A percentile compares a stretch with the other conserved stretches of the same genome.
Conservation (phyloP, 2,329 filamentous ascomycete species). For the Ascocoryne sarcoides region DNA sequence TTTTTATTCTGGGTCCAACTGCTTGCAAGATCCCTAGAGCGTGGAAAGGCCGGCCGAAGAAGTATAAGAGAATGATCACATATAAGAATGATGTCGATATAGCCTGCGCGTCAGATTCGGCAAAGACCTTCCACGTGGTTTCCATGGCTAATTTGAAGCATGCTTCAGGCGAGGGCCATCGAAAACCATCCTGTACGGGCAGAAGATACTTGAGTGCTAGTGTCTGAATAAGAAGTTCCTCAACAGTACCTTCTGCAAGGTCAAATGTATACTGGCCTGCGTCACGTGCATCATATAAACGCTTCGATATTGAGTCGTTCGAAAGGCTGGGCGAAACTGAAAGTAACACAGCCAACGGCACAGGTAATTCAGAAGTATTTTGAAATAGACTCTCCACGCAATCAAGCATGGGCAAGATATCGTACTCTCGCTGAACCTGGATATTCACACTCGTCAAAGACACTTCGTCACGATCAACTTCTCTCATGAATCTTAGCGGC, state of each 20-base stretch:
- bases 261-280: background rate
- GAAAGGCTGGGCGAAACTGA: background rate
- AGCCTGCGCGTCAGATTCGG: background rate
- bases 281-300: background rate
- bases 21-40: background rate
- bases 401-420: background rate
- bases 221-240: background rate
- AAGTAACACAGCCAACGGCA: background rate
- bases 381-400: background rate
- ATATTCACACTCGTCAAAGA: background rate
- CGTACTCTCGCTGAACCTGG: background rate
- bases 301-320: background rate
- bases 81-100: background rate
- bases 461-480: background rate
- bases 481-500: background rate
- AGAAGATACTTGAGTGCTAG: background rate
- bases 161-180: background rate
- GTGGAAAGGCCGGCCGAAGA: constrained; percentile 1
- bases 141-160: background rate
- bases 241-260: background rate
- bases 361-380: background rate
- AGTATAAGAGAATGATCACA: background rate
- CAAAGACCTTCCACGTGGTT: background rate
- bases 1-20: background rate
- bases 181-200: background rate